Conservation (phyloP, 345 rosid genomes). For the Abelmoschus esculentus region DNA sequence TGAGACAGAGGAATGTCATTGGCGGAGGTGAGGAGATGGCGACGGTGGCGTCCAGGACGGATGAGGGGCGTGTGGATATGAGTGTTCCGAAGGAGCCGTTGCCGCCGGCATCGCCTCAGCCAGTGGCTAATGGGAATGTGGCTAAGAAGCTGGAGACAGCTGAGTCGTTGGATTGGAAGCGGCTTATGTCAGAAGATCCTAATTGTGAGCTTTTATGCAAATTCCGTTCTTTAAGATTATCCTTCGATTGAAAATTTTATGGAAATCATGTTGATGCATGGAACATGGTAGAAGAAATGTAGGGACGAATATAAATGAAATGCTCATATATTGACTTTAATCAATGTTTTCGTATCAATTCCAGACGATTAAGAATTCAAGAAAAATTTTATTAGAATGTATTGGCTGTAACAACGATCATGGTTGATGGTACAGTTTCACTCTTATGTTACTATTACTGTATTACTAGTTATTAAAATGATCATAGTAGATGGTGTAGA, state of each 20-base stretch:
- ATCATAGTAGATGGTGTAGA: too few relatives aligned
- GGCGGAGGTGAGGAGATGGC: constrained; percentile 6
- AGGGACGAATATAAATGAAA: not conserved
- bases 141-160: constrained; percentile 52
- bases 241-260: not conserved
- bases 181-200: constrained; percentile 64
- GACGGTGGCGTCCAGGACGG: not conserved
- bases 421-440: not conserved
- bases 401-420: not conserved
- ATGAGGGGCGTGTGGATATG: constrained; percentile 14
- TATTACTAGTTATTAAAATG: not conserved
- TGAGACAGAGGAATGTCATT: constrained; percentile 53
- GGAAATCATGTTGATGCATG: not conserved
- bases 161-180: constrained; percentile 79
- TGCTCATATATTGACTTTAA: not conserved
- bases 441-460: not conserved
- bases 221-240: not conserved
- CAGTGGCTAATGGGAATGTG: constrained; percentile 27
- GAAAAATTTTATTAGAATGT: not conserved
- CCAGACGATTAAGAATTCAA: not conserved
- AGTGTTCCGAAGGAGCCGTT: constrained; percentile 24
- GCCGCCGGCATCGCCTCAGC: constrained; percentile 18
- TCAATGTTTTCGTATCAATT: not conserved
- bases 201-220: constrained; percentile 42
- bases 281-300: not conserved